Base-by-base conservation (phyloP, 257 asterid species). In the Solanum sejunctum region DNA sequence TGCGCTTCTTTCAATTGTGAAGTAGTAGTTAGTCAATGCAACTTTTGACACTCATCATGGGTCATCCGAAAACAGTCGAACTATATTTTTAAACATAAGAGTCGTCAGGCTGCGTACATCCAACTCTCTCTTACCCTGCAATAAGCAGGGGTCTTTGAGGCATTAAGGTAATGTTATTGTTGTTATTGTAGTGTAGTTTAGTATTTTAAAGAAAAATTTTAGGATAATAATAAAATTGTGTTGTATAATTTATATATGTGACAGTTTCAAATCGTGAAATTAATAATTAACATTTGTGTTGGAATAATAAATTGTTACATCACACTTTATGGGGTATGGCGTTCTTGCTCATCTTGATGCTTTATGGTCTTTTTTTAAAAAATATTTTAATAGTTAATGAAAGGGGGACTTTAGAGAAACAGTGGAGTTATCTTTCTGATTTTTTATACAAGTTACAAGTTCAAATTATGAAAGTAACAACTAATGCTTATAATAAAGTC, bases 381-480 rank as follows among this genome's bases (percentile, higher is more conserved):
- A 32, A 32, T 1, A 32, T 1, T 32, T 32, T 32, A 32, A 2
- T 0, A 21, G 32, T 60, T 60, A 4, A 0, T 60, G 0, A 60
- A 60, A 12, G 1, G 0, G 8, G 8, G 3, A 21, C 3, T 61
- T 61, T 56, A 18, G 23, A 18, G 12, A 1, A 7, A 56, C 0
- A 0, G 0, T 1, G 11, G 12, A 60, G 0, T 61, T 61, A 0
- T 61, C 0, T 64, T 64, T 26, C 1, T 63, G 1, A 6, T 63
- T 23, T 23, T 63, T 26, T 18, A 18, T 12, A 12, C 8, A 56
- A 0, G 1, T 13, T 8, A 3, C 12, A 0, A 0, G 11, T 26
- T 26, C 3, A 26, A 64, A 6, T 13, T 2, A 15, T 13, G 20
- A 26, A 6, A 26, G 39, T 64, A 6, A 26, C 2, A 6, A 64